A percentile compares a stretch with the other conserved stretches of the same genome.
Conservation (phyloP, 208 protist genomes). For the Balamuthia mandrillaris region DNA sequence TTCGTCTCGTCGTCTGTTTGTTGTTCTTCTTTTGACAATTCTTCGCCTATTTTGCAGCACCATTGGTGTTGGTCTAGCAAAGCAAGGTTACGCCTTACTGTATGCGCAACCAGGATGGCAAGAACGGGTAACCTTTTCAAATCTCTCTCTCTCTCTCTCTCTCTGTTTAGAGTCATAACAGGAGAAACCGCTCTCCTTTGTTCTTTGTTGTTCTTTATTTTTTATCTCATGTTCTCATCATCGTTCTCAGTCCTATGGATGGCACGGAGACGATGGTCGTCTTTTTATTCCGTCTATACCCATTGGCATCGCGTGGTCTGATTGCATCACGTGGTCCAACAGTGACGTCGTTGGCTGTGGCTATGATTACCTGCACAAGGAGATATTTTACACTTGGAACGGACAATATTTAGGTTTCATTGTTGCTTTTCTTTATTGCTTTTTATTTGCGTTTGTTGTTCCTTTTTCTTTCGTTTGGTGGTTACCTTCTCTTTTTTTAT, state of each 20-base stretch:
- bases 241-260: conserved; percentile 19
- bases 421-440: too few relatives aligned
- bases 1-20: neutral
- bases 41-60: neutral
- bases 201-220: too few relatives aligned
- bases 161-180: too few relatives aligned
- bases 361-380: neutral
- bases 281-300: neutral
- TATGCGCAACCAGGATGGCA: neutral
- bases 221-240: too few relatives aligned
- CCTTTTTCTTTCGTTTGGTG: neutral
- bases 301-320: neutral
- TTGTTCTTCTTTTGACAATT: neutral
- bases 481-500: neutral
- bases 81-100: conserved; percentile 1
- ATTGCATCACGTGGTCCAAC: neutral
- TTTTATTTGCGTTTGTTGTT: neutral
- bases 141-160: too few relatives aligned
- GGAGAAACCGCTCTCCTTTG: too few relatives aligned
- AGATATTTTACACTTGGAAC: neutral
- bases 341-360: neutral
- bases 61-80: neutral
- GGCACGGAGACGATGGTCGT: conserved; percentile 18
- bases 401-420: neutral
- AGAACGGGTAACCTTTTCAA: too few relatives aligned